These are phyloP conservation scores for Chaetoscypha palmicola DNA, from an alignment of 2,329 filamentous ascomycete species.

Conservation along the genomic window DNA sequence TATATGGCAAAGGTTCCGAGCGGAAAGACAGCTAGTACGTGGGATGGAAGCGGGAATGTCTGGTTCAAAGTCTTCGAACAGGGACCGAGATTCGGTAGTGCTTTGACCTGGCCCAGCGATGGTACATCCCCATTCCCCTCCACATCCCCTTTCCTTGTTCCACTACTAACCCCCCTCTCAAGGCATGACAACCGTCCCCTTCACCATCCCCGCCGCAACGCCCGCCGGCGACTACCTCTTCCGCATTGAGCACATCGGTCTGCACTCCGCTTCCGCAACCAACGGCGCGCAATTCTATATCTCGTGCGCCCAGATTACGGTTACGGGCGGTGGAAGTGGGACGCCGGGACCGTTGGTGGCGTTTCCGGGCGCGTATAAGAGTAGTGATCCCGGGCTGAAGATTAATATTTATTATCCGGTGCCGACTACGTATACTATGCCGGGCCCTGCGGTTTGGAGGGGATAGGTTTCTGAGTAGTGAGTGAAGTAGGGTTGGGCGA, in stretches of 20 bases:
- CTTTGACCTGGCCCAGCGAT: conserved; percentile 22
- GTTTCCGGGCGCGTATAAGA: conserved; percentile 32
- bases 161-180: background rate
- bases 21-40: conserved; percentile 20
- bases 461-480: conserved; percentile 13
- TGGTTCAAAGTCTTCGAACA: conserved; percentile 28
- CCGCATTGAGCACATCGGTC: conserved; percentile 30
- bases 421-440: conserved; percentile 23
- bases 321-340: conserved; percentile 34
- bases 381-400: conserved; percentile 28
- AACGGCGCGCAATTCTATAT: conserved; percentile 22
- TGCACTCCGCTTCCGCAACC: conserved; percentile 11
- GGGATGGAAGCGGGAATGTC: conserved; percentile 23
- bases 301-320: conserved; percentile 35
- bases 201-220: conserved; percentile 31
- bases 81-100: conserved; percentile 16
- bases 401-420: conserved; percentile 33
- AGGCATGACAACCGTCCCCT: conserved; percentile 16
- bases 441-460: conserved; percentile 25
- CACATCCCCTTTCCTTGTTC: background rate
- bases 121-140: conserved; percentile 10
- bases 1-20: conserved; percentile 26
- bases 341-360: conserved; percentile 29
- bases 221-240: conserved; percentile 20
- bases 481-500: too few species aligned